phyloP scores from a whole-genome alignment of 2,329 filamentous ascomycete genomes.

The Xylaria polymorpha region DNA sequence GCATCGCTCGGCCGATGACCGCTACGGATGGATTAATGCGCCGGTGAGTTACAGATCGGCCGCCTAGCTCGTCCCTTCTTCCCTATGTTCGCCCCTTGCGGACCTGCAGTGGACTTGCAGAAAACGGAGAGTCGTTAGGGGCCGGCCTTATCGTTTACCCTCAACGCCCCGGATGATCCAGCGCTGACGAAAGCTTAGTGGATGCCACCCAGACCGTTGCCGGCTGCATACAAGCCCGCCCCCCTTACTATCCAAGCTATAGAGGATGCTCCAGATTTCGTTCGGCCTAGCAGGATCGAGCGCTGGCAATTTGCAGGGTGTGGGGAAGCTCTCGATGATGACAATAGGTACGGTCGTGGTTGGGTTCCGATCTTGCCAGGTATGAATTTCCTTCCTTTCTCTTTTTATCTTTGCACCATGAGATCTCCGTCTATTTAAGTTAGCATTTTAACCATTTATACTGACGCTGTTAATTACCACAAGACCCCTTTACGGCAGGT shows the following conservation, averaged over 20 bases:
- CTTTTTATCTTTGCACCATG: neutral
- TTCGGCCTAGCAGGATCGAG: neutral
- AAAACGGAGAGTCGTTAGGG: neutral
- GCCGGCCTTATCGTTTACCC: neutral
- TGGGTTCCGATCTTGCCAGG: neutral
- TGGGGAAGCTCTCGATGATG: neutral
- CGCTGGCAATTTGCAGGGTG: neutral
- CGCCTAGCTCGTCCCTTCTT: too few species aligned
- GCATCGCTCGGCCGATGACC: neutral
- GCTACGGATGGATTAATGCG: constrained; percentile 7
- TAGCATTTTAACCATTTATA: neutral
- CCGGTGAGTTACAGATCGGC: neutral
- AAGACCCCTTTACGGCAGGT: constrained; percentile 1
- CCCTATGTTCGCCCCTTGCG: too few species aligned
- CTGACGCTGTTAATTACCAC: neutral
- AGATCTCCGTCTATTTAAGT: too few species aligned
- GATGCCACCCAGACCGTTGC: neutral
- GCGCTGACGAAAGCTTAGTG: neutral
- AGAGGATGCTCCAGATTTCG: too few species aligned
- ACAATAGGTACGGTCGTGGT: neutral
- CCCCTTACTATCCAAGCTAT: too few species aligned
- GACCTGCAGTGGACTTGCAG: too few species aligned
- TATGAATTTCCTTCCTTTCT: neutral
- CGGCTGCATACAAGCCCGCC: too few species aligned
- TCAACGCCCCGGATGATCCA: neutral